Conservation (phyloP, 202 grass and related monocot species). For the Musa balbisiana region DNA sequence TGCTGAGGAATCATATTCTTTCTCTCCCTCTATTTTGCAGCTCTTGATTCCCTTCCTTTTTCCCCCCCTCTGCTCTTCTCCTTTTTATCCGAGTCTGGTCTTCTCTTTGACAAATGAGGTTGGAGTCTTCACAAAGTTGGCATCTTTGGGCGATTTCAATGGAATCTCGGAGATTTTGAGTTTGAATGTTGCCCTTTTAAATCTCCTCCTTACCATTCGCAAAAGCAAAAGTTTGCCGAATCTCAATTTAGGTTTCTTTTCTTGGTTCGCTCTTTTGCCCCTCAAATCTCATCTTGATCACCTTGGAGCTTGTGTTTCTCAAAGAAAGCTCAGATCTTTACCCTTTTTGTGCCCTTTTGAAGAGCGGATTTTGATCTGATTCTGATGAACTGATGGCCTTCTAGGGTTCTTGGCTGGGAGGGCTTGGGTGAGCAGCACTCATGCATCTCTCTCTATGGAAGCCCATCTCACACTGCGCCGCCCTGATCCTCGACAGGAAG, state of each 20-base stretch:
- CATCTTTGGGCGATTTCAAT: conserved; percentile 19
- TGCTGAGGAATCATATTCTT: not conserved
- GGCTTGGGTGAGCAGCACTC: conserved; percentile 5
- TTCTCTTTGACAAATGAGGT: conserved; percentile 17
- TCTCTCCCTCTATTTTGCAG: not conserved
- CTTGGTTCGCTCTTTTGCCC: not conserved
- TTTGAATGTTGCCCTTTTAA: conserved; percentile 12
- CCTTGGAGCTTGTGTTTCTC: not conserved
- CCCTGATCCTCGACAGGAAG: conserved; percentile 73
- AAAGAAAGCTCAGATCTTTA: not conserved
- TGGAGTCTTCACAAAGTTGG: conserved; percentile 18
- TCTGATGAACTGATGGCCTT: conserved; percentile 55
- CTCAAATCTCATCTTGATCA: conserved; percentile 8
- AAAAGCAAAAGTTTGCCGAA: conserved; percentile 27
- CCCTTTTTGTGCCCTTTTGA: not conserved
- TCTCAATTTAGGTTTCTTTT: conserved; percentile 19
- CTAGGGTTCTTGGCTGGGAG: not conserved
- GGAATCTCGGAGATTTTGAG: conserved; percentile 12
- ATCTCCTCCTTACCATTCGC: conserved; percentile 6
- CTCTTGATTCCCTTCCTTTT: not conserved
- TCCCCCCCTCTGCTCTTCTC: not conserved
- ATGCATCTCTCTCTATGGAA: conserved; percentile 99
- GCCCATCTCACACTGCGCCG: conserved; percentile 91
- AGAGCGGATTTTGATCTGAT: conserved; percentile 3
- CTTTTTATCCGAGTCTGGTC: not conserved